A percentile compares a stretch with the other conserved stretches of the same genome.
These are phyloP conservation scores for Plasmopara halstedii DNA, from an alignment of 352 stramenopile species.

Conservation along the genomic window DNA sequence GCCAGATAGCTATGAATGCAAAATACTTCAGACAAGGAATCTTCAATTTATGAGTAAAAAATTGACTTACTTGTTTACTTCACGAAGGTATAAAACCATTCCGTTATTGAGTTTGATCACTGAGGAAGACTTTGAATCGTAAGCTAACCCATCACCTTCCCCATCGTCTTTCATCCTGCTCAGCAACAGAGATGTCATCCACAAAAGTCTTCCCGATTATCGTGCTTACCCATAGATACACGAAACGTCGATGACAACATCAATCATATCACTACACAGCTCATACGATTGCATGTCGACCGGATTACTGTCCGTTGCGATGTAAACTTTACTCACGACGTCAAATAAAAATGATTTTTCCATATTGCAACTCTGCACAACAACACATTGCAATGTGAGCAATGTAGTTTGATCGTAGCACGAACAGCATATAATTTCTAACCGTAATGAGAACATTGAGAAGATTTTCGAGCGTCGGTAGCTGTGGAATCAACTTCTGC, in stretches of 20 bases:
- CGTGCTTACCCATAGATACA: conserved; percentile 93
- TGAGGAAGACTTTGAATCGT: conserved; percentile 94
- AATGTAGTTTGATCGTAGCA: no score
- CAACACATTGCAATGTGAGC: conserved; percentile 6
- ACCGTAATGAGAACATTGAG: conserved; percentile 96
- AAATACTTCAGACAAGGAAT: conserved; percentile 1
- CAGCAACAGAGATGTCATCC: neutral
- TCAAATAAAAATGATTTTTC: conserved; percentile 99
- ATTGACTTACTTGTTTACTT: conserved; percentile 84
- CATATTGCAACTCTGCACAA: conserved; percentile 92
- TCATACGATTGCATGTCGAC: conserved; percentile 98
- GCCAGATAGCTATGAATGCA: conserved; percentile 84
- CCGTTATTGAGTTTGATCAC: conserved; percentile 98
- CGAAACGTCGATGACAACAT: conserved; percentile 98
- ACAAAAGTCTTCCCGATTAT: neutral
- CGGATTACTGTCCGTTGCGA: conserved; percentile 96
- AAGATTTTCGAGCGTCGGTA: conserved; percentile 96
- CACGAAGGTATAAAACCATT: conserved; percentile 93
- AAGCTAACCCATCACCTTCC: conserved; percentile 89
- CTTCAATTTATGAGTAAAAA: neutral
- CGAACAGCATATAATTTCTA: neutral
- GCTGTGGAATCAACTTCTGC: conserved; percentile 95
- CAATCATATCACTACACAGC: conserved; percentile 99
- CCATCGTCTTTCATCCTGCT: conserved; percentile 83
- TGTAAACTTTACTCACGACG: conserved; percentile 98